Base-by-base conservation (phyloP, 2,329 filamentous ascomycete species). In the Fusarium chaquense region DNA sequence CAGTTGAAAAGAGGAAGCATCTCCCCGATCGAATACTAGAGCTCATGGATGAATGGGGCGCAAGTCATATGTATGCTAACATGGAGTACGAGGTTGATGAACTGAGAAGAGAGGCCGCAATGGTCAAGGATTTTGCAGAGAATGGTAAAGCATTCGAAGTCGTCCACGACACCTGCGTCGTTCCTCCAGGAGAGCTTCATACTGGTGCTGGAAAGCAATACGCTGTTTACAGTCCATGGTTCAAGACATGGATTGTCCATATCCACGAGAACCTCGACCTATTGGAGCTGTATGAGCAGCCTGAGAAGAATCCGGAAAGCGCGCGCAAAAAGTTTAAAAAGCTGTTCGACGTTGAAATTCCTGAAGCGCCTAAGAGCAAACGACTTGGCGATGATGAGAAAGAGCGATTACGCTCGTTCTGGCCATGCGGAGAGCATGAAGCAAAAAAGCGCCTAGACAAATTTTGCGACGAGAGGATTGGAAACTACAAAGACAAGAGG, bases 1-100 rank as follows among this genome's bases (percentile, higher is more conserved):
- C 88, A 0, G 85, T 93, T 9, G 85, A 89, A 55, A 87, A 88
- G 73, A 84, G 94, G 35, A 90, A 85, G 67, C 79, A 84, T 1
- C 83, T 96, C 0, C 86, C 90, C 0, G 78, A 77, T 2, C 83
- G 89, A 6, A 83, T 97, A 12, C 72, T 91, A 3, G 85, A 90
- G 53, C 81, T 94, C 41, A 87, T 91, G 77, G 81, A 87, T 32
- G 82, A 88, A 65, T 97, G 93, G 93, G 87, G 87, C 0, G 91
- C 88, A 1, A 90, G 85, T 50, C 91, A 96, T 73, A 70, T 97
- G 4, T 97, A 89, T 74, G 89, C 91, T 49, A 97, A 97, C 76
- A 88, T 94, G 60, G 94, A 97, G 77, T 97, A 97, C 74, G 94
- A 97, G 78, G 93, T 97, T 0, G 94, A 98, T 76, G 94, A 97